phyloP scores from a whole-genome alignment of 495 filamentous ascomycete genomes.

The Saxophila tyrrhenica region DNA sequence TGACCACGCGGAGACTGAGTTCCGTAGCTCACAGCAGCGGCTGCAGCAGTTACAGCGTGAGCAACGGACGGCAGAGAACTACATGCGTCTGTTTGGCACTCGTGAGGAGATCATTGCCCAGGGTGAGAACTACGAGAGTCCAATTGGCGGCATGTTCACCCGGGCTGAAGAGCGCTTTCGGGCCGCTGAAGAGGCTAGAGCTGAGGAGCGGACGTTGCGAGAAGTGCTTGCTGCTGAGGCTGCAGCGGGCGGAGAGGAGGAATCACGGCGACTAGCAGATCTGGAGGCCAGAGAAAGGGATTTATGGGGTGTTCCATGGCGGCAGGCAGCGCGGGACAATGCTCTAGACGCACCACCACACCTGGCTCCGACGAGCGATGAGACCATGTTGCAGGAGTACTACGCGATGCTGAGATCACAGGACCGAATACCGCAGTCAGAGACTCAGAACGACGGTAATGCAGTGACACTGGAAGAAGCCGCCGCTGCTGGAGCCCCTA shows the following conservation, averaged over 20 bases:
- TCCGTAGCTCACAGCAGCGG: constrained; percentile 13
- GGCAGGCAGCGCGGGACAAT: background rate
- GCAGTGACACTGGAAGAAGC: background rate
- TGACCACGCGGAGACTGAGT: constrained; percentile 17
- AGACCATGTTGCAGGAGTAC: constrained; percentile 10
- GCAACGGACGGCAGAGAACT: constrained; percentile 23
- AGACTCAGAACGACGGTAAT: background rate
- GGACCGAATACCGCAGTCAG: constrained; percentile 9
- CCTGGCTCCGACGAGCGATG: background rate
- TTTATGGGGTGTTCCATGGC: constrained; percentile 19
- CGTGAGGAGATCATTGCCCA: constrained; percentile 30
- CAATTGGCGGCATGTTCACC: constrained; percentile 30
- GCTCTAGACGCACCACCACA: background rate
- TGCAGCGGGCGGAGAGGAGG: constrained; percentile 8
- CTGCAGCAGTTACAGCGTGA: constrained; percentile 23
- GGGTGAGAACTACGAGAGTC: constrained; percentile 32
- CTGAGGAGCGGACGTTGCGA: constrained; percentile 17
- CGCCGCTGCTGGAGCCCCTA: background rate
- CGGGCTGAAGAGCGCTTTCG: constrained; percentile 26
- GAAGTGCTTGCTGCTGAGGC: constrained; percentile 19
- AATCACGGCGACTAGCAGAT: constrained; percentile 1
- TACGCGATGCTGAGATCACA: constrained; percentile 17
- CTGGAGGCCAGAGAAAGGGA: constrained; percentile 10
- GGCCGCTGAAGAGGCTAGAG: constrained; percentile 25
- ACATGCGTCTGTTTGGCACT: constrained; percentile 30